These are phyloP conservation scores for Colletotrichum noveboracense DNA, from an alignment of 2,329 filamentous ascomycete species.

Conservation along the genomic window DNA sequence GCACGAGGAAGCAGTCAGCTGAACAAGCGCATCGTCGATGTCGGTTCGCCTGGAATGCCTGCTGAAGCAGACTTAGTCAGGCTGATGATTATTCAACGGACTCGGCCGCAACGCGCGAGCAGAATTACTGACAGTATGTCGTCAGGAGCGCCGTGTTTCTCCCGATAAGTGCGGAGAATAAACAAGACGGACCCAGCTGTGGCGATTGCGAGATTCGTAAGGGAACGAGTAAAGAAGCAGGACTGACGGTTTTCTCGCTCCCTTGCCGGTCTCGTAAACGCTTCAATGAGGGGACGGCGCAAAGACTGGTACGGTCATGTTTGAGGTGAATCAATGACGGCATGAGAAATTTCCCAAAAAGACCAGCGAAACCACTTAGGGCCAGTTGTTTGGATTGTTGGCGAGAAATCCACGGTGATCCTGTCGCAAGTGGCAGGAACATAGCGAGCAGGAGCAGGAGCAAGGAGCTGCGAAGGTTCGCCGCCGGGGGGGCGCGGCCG, in stretches of 20 bases:
- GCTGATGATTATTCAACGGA: not conserved
- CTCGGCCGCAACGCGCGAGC: not conserved
- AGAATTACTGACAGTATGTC: not conserved
- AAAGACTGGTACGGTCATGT: not conserved
- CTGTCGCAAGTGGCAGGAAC: not conserved
- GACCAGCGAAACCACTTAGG: not conserved
- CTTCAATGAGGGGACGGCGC: not conserved
- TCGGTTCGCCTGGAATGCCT: not conserved
- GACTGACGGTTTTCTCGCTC: not conserved
- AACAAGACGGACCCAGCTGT: not conserved
- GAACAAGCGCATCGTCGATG: not conserved
- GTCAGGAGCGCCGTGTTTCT: not conserved
- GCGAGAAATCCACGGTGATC: not conserved
- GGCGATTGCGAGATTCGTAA: slow-evolving; percentile 2
- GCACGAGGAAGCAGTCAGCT: not conserved
- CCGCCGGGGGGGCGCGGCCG: not conserved
- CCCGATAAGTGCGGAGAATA: not conserved
- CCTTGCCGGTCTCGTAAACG: slow-evolving; percentile 6
- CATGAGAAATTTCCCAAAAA: not conserved
- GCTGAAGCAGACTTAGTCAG: not conserved
- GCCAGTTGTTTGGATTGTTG: not conserved
- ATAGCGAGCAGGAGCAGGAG: not conserved
- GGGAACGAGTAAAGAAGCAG: not conserved
- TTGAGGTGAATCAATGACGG: not conserved
- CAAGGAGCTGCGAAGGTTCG: not conserved